Evolutionary conservation across 371 early-diverging fungal species (phyloP), one percentile per base, ranked within the genome.

Genomic region (Cladochytrium tenue): DNA sequence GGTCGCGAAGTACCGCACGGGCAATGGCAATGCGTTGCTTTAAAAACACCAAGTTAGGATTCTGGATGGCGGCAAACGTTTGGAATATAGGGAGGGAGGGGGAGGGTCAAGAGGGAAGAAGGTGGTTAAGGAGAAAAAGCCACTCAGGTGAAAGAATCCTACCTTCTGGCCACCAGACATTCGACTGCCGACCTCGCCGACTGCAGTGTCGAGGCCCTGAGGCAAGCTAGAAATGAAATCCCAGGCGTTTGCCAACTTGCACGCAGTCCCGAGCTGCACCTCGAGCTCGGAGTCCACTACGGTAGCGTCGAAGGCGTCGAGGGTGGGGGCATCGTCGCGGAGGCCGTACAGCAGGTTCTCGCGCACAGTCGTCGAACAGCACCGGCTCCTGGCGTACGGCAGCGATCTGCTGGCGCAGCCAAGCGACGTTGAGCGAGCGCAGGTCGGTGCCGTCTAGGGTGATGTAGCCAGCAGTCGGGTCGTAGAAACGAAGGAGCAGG

Each of bases 331-430:
- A 30, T 61, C 59, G 26, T 67, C 70, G 1, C 31, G 56, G 28
- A 75, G 58, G 15, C 92, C 91, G 69, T 84, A 79, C 25, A 86
- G 56, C 32, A 95, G 78, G 77, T 95, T 95, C 75, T 93, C 87
- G 34, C 81, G 79, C 62, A 95, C 89, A 25, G 90, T 87, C 55
- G 63, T 91, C 88, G 76, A 95, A 95, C 20, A 95, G 76, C 10
- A 90, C 85, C 15, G 95, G 95, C 69, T 94, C 94, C 76, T 93
- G 94, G 13, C 85, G 76, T 23, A 95, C 94, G 35, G 93, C 81
- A 59, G 92, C 93, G 57, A 95, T 88, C 62, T 85, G 87, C 59
- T 80, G 74, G 13, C 95, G 90, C 5, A 93, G 75, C 79, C 86
- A 88, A 3, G 30, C 26, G 33, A 85, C 77, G 35, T 80, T 72